Evolutionary conservation across 176 grass and related monocot genomes (phyloP), one percentile per base, ranked within the genome.

Genomic region (Stipa capillata): DNA sequence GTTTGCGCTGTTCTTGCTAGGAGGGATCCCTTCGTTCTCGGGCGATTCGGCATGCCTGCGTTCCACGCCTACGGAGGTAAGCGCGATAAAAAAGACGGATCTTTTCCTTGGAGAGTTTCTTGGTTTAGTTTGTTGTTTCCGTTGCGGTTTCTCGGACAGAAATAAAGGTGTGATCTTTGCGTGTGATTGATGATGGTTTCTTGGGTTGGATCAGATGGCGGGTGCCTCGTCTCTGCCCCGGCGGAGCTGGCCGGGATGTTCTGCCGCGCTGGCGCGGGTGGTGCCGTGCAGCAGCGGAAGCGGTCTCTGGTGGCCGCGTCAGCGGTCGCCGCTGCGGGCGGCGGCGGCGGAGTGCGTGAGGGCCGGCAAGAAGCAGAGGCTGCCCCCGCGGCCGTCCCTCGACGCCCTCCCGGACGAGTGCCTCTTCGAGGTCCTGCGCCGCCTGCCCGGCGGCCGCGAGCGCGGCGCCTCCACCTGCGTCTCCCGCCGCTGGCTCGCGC

Each of bases 371-470:
- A 87, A 73, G 53, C 82, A 80, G 69, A 72, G 88, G 87, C 52
- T 82, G 72, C 49, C 16, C 49, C 36, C 16, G 85, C 58, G 43
- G 69, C 72, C 20, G 82, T 93, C 89, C 23, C 91, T 98, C 7
- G 95, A 98, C 69, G 32, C 69, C 60, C 87, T 98, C 28, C 95
- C 95, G 10, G 87, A 93, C 35, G 95, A 98, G 81, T 98, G 92
- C 83, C 92, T 98, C 73, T 94, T 91, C 63, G 95, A 98, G 74
- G 84, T 98, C 35, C 90, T 98, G 24, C 85, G 95, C 25, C 92
- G 88, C n/a, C 65, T 98, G 20, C 80, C 91, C 0, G 88, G 72
- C 29, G 69, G 59, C 76, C 69, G 69, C 56, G 90, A 89, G 69
- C 88, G 92, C 27, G 89, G 81, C 52, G 65, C 76, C 65, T 89